phyloP scores from a whole-genome alignment of 371 early-diverging fungal genomes.

The Mortierella sp. region DNA sequence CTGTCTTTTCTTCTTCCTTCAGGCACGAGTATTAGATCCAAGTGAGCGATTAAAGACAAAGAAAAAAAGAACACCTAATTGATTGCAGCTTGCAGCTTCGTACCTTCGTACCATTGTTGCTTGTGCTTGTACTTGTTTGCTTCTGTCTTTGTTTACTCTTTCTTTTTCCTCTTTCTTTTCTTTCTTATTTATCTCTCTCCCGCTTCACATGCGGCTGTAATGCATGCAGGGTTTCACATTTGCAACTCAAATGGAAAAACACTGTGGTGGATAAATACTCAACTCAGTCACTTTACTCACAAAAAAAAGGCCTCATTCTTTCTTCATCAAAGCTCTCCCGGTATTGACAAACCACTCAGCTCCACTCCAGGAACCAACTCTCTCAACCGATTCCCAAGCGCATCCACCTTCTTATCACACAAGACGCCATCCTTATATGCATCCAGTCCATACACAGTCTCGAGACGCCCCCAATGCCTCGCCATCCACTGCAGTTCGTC shows the following conservation, averaged over 20 bases:
- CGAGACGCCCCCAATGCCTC: not conserved
- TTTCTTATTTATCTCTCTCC: not conserved
- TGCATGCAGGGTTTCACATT: conserved; percentile 8
- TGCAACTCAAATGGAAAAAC: not conserved
- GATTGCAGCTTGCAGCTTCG: no score
- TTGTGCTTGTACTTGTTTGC: no score
- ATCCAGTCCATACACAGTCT: not conserved
- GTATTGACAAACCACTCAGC: not conserved
- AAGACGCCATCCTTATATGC: not conserved
- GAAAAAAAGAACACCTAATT: no score
- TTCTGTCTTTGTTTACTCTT: not conserved
- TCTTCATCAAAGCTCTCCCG: not conserved
- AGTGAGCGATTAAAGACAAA: not conserved
- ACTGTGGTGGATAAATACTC: not conserved
- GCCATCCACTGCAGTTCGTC: not conserved
- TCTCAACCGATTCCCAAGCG: not conserved
- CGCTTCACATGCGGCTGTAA: not conserved
- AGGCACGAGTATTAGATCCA: not conserved
- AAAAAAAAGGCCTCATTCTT: conserved; percentile 3
- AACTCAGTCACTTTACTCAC: no score
- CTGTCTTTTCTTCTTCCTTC: not conserved
- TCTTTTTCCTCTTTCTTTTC: not conserved
- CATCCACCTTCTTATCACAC: not conserved
- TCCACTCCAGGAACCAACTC: not conserved
- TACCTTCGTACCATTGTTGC: no score